These are phyloP conservation scores for Backusella tuberculispora DNA, from an alignment of 192 early-diverging fungal species.

Conservation along the genomic window DNA sequence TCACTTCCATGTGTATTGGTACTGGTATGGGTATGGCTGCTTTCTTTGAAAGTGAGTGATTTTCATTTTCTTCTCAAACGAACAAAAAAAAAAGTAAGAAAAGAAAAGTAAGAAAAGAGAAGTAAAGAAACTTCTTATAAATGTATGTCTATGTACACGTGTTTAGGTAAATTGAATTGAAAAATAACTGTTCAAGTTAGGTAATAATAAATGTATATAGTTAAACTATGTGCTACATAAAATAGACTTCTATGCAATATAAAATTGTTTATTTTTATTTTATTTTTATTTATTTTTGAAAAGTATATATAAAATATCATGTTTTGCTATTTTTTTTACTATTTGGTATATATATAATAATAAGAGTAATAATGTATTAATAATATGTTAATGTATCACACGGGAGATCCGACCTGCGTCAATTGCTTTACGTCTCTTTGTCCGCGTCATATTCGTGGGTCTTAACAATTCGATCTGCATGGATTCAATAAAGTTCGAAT, in stretches of 20 bases:
- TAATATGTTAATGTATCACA: background rate
- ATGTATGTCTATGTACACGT: too few relatives aligned
- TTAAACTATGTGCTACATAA: background rate
- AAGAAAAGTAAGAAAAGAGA: too few relatives aligned
- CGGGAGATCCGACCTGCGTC: slow-evolving; percentile 1
- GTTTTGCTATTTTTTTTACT: background rate
- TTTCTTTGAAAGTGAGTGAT: slow-evolving; percentile 75
- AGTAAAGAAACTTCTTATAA: too few relatives aligned
- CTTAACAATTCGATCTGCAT: background rate
- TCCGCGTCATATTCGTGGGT: background rate
- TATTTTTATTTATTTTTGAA: background rate
- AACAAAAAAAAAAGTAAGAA: slow-evolving; percentile 1
- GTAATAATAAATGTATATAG: too few relatives aligned
- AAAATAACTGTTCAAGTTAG: too few relatives aligned
- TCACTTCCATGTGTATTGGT: slow-evolving; percentile 92
- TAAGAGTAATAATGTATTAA: background rate
- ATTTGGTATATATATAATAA: background rate
- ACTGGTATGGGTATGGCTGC: slow-evolving; percentile 87
- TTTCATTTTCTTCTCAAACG: background rate
- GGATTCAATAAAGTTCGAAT: background rate
- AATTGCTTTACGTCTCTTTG: background rate
- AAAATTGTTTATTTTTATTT: background rate
- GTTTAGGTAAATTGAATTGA: too few relatives aligned
- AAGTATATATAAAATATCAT: background rate
- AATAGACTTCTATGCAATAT: background rate